Conservation (phyloP, 345 rosid genomes). For the Eucalyptus tenuipes region DNA sequence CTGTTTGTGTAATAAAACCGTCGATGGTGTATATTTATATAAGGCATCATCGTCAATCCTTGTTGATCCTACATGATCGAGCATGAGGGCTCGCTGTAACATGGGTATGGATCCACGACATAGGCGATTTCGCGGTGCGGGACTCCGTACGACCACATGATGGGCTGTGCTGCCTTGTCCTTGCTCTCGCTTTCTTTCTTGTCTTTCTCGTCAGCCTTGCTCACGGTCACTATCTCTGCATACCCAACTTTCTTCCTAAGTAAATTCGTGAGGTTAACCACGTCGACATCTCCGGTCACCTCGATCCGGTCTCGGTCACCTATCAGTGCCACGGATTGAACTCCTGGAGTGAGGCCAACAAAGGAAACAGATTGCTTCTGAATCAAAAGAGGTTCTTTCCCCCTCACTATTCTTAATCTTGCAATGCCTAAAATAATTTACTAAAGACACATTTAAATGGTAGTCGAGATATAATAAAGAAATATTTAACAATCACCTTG, state of each 20-base stretch:
- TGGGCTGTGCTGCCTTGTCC: neutral
- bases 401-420: neutral
- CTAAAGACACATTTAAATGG: neutral
- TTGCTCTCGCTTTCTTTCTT: neutral
- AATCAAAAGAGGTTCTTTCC: neutral
- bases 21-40: neutral
- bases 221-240: neutral
- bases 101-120: neutral
- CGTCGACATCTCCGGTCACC: neutral
- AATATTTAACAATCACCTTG: neutral
- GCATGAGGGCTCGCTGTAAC: neutral
- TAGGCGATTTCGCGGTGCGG: neutral
- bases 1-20: neutral
- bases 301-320: neutral
- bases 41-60: neutral
- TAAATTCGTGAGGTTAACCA: neutral
- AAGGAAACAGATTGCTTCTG: neutral
- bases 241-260: neutral
- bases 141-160: neutral
- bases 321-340: neutral
- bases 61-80: neutral
- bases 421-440: neutral
- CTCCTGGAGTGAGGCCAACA: neutral
- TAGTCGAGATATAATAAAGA: neutral
- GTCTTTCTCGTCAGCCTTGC: neutral